Base-by-base conservation (phyloP, 805 yeast genomes). In the Metschnikowia shivogae region DNA sequence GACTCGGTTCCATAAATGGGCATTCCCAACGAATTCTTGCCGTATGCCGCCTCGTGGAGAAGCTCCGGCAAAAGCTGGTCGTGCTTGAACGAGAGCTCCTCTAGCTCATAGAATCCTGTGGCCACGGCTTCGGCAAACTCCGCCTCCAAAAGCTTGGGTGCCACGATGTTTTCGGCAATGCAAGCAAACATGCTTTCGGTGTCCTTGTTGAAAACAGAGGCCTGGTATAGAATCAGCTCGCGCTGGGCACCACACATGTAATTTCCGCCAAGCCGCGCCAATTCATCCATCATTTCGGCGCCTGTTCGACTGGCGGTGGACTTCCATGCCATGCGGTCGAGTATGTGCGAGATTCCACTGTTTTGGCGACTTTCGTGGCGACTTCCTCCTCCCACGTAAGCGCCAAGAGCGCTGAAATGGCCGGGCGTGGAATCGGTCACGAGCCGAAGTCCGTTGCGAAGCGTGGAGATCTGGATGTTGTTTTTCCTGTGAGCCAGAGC, bases 231-330 rank as follows among this genome's bases (percentile, higher is more conserved):
- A 71, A 92, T 76, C 4, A 95, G 78, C 64, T 93, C 99, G 59
- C 99, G 76, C 6, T 95, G 86, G 0, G 96, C 85, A 1, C 95
- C 84, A 59, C 96, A 86, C 81, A 88, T 90, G 65, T 86, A 89
- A 63, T 89, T 92, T 11, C 98, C 99, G 39, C 99, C 99, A 46
- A 93, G 65, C 31, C 79, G 72, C 46, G 89, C 89, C 50, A 93
- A 70, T 17, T 76, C 76, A 52, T 84, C 84, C 53, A 86, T 74
- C 88, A 93, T 86, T 42, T 84, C 76, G 35, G 74, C 67, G 2
- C 88, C 90, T 1, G 78, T 56, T 46, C 74, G 70, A 44, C 77
- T 70, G 30, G 72, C 63, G 0, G 92, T 84, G 5, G 88, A 80
- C 59, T 82, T 82, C 74, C 82, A 93, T 0, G 98, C 92, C 60